Base-by-base conservation (phyloP, 495 filamentous ascomycete genomes). In the Darksidea phi region DNA sequence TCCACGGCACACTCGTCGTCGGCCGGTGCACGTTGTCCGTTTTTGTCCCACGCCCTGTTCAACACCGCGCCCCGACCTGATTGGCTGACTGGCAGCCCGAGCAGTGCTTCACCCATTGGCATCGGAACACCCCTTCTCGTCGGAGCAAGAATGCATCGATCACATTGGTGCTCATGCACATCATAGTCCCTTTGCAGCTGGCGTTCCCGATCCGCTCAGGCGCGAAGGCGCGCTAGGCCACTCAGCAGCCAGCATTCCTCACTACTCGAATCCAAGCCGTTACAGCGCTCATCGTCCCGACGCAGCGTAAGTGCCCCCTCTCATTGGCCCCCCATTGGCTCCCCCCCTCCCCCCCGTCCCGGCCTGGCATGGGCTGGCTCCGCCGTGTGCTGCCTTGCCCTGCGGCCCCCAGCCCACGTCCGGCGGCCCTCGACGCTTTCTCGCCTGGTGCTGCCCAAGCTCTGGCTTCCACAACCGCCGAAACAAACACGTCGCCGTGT, bases 401-500 rank as follows among this genome's bases (percentile, higher is more conserved):
- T 57, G 61, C 56, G 47, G 63, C 64, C 56, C 45, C 61, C 60
- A 63, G 61, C 59, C 57, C 46, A 56, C 53, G 28, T 61, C 61
- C 57, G 54, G 61, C 54, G 26, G 54, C 59, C 37, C 46, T 63
- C 56, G 55, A 61, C 57, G 49, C 66, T 53, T 59, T 58, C 24
- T 64, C 52, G 46, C 57, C 57, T 62, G 58, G 62, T 69, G 66
- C 66, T 69, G 66, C 66, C 66, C 61, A 62, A 69, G 54, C 42
- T 62, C 58, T 58, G 42, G 38, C 54, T 42, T 61, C 41, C 53
- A 64, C 46, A 52, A 61, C 51, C 56, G 46, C 61, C 66, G 58
- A 66, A 68, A 69, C 66, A 69, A 67, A 73, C 68, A 70, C 70
- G 66, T 72, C 70, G 64, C 67, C 66, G 59, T 66, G 68, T 61